Base-by-base conservation (phyloP, 805 yeast species). In the Wickerhamiella spandovensis region DNA sequence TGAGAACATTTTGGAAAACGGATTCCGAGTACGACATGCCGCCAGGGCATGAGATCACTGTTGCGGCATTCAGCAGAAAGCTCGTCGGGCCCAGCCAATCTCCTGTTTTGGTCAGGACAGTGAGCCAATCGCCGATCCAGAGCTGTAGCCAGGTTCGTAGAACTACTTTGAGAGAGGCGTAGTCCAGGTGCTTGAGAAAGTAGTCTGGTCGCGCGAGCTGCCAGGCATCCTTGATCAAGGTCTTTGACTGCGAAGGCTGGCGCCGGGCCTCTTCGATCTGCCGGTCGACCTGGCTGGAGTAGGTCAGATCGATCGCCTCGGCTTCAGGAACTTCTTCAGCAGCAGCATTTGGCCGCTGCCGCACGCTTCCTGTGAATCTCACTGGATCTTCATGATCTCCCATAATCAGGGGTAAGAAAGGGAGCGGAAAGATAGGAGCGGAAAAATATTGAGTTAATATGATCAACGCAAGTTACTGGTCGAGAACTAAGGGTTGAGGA, bases 51-150 rank as follows among this genome's bases (percentile, higher is more conserved):
- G 54, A 52, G 21, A 61, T 49, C 15, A 53, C 35, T 0, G 52
- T 42, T 6, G 48, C 46, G 35, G 62, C 53, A 17, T 51, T 37
- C 23, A 56, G 8, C 30, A 61, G 43, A 35, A 48, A 63, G 6
- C 60, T 42, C 0, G 61, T 56, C 6, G 43, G 22, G 2, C 63
- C 64, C 3, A 60, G 46, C 56, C 57, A 62, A 3, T 24, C n/a
- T 10, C 39, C 17, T 18, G 46, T 18, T 7, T 54, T 47, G 6
- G 22, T n/a, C 24, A 58, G 48, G 3, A 51, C 25, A 20, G 48
- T 46, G 28, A 61, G 21, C 10, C 60, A 9, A 17, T 52, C 23
- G 1, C 55, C 49, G 10, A 56, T 47, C 52, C 58, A 57, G 3
- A 57, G 37, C 4, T 28, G 53, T 2, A 56, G 23, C 59, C 62